Evolutionary conservation across 2,329 filamentous ascomycete species (phyloP).

Genomic region (Leptographium flavum): DNA sequence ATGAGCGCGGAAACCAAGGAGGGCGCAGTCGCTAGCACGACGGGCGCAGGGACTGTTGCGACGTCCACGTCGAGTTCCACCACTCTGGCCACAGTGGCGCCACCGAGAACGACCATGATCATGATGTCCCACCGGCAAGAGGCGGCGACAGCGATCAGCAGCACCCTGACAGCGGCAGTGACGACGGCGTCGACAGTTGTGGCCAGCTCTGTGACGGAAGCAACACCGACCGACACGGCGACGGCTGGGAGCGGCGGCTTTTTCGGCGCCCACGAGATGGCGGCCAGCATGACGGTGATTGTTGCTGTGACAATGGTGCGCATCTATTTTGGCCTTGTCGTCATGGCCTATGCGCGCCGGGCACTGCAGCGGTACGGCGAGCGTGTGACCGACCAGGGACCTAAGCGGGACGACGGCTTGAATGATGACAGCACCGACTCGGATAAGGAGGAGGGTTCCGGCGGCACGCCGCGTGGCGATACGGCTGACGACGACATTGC

Average conservation of each 20-base stretch:
- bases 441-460: slow-evolving; percentile 16
- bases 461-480: slow-evolving; percentile 15
- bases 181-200: neutral
- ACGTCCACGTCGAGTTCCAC: neutral
- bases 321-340: slow-evolving; percentile 70
- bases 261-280: slow-evolving; percentile 39
- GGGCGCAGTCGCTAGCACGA: neutral
- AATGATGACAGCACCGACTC: slow-evolving; percentile 16
- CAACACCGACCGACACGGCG: neutral
- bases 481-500: slow-evolving; percentile 28
- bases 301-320: slow-evolving; percentile 59
- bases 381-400: slow-evolving; percentile 3
- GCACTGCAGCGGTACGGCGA: slow-evolving; percentile 58
- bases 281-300: slow-evolving; percentile 65
- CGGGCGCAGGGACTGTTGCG: neutral
- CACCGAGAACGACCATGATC: neutral
- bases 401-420: slow-evolving; percentile 27
- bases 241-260: slow-evolving; percentile 11
- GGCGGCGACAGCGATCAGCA: neutral
- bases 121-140: neutral
- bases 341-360: slow-evolving; percentile 69
- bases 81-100: neutral
- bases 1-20: slow-evolving; percentile 5
- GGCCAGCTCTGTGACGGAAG: neutral
- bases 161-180: neutral